Conservation (phyloP, 2,329 filamentous ascomycete species). For the Paraconiothyrium sp. region DNA sequence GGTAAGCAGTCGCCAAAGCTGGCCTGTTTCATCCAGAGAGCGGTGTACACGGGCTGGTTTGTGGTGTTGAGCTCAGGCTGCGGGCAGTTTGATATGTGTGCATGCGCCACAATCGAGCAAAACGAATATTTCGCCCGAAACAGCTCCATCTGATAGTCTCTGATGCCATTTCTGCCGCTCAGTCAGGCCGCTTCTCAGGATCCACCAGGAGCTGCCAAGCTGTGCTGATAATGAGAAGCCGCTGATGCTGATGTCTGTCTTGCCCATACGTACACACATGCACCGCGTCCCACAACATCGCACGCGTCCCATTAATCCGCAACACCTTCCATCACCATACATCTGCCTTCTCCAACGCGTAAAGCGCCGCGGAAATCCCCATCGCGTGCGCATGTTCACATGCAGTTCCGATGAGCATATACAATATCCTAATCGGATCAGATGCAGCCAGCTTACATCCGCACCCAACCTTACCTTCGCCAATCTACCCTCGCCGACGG, state of each 20-base stretch:
- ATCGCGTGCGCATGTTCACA: not conserved
- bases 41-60: constrained; percentile 17
- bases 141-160: not conserved
- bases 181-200: not conserved
- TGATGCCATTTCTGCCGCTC: no score
- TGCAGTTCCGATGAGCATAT: constrained; percentile 18
- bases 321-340: no score
- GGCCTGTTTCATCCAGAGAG: constrained; percentile 18
- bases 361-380: no score
- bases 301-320: no score
- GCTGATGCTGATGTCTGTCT: not conserved
- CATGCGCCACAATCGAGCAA: constrained; percentile 12
- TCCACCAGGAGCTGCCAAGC: not conserved
- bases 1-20: constrained; percentile 16
- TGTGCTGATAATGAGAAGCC: not conserved
- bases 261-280: no score
- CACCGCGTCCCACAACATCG: no score
- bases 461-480: constrained; percentile 15
- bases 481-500: constrained; percentile 24
- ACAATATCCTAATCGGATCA: constrained; percentile 19
- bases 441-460: not conserved
- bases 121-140: not conserved
- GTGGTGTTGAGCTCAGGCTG: constrained; percentile 21
- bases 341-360: no score
- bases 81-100: constrained; percentile 11